Evolutionary conservation across 2,329 filamentous ascomycete species (phyloP).

Genomic region (Mariannaea elegans): DNA sequence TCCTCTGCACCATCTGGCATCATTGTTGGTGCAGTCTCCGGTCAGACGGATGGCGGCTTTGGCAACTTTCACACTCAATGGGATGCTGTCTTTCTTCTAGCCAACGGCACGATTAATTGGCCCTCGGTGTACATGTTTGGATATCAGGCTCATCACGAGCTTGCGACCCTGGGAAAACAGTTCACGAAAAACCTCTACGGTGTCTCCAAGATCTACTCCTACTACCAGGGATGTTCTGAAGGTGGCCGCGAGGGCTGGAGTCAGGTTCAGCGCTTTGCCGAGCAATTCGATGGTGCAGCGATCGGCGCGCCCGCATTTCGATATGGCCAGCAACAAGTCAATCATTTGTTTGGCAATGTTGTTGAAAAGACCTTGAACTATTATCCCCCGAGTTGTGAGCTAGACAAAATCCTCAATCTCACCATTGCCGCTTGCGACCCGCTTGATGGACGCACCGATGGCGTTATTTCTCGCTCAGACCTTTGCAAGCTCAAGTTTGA

Average conservation of each 20-base stretch:
- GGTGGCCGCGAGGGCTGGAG: constrained; percentile 59
- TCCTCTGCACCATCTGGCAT: constrained; percentile 50
- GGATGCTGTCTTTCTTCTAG: constrained; percentile 47
- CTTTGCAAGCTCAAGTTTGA: constrained; percentile 44
- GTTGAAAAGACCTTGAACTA: constrained; percentile 52
- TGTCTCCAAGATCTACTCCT: constrained; percentile 51
- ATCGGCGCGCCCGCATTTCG: constrained; percentile 60
- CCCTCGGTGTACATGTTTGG: constrained; percentile 49
- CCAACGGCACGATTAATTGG: constrained; percentile 51
- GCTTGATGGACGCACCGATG: constrained; percentile 13
- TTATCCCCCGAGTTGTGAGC: constrained; percentile 43
- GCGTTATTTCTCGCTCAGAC: constrained; percentile 15
- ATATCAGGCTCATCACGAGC: constrained; percentile 48
- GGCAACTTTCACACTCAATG: constrained; percentile 53
- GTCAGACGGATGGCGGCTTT: constrained; percentile 60
- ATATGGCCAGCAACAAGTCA: constrained; percentile 55
- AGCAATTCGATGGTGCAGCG: constrained; percentile 56
- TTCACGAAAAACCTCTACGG: constrained; percentile 54
- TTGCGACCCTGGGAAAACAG: constrained; percentile 52
- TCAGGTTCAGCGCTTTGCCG: constrained; percentile 60
- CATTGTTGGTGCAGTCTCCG: constrained; percentile 56
- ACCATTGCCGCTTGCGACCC: constrained; percentile 17
- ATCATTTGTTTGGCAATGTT: constrained; percentile 51
- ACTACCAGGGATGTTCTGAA: constrained; percentile 65
- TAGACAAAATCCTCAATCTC: constrained; percentile 17